These are phyloP conservation scores for Porodaedalea pini DNA, from an alignment of 1,284 basidiomycete species.

Conservation along the genomic window DNA sequence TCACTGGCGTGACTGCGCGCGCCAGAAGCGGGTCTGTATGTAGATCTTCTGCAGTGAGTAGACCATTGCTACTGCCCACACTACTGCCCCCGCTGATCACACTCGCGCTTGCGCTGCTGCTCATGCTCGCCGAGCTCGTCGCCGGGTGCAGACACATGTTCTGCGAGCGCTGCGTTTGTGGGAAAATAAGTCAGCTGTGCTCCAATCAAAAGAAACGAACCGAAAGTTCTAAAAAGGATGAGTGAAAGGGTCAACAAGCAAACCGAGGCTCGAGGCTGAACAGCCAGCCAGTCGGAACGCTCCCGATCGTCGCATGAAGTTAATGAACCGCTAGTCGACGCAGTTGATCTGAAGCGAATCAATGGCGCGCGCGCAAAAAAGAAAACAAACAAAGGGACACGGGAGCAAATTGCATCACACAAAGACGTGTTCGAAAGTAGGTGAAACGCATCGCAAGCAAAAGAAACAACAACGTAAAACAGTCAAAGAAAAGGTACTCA, in stretches of 20 bases:
- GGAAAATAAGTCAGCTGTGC: background rate
- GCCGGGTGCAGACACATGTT: background rate
- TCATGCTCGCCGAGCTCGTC: background rate
- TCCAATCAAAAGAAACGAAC: background rate
- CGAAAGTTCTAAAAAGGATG: background rate
- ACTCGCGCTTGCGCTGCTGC: too few species aligned
- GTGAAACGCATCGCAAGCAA: background rate
- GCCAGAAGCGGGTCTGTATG: slow-evolving; percentile 6
- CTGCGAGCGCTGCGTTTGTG: background rate
- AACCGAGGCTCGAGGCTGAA: too few species aligned
- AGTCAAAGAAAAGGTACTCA: background rate
- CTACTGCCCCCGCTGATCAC: background rate
- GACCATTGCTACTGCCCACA: background rate
- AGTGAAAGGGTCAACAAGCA: background rate
- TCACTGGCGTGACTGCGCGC: slow-evolving; percentile 9
- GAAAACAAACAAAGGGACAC: background rate
- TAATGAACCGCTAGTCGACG: too few species aligned
- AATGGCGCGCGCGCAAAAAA: too few species aligned
- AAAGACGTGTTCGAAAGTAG: background rate
- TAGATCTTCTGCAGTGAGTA: slow-evolving; percentile 16
- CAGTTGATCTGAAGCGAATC: too few species aligned
- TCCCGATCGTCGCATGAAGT: too few species aligned
- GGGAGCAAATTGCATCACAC: background rate
- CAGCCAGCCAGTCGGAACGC: too few species aligned
- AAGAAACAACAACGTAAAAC: background rate